Evolutionary conservation across 345 rosid species (phyloP).

Genomic region (Anastatica hierochuntica): DNA sequence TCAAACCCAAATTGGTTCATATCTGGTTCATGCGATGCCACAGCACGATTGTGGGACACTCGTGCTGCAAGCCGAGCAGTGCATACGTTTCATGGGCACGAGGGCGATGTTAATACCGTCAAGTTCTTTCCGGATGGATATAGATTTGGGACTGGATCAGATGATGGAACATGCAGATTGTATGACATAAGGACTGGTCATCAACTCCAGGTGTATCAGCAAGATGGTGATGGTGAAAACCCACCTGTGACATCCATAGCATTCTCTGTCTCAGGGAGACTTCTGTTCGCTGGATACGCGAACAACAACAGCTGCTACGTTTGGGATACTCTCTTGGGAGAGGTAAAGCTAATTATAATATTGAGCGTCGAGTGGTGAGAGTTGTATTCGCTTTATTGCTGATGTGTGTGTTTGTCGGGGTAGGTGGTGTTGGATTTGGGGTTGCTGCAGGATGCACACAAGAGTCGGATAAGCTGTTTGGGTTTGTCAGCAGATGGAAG

Average conservation of each 20-base stretch:
- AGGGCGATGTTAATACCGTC: conserved; percentile 81
- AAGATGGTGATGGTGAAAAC: conserved; percentile 38
- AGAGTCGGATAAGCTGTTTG: conserved; percentile 65
- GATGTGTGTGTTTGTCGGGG: background rate
- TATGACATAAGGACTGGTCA: conserved; percentile 95
- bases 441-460: conserved; percentile 69
- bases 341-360: conserved; percentile 35
- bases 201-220: conserved; percentile 77
- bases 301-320: conserved; percentile 65
- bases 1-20: conserved; percentile 68
- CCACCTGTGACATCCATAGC: conserved; percentile 69
- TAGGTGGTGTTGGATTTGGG: conserved; percentile 84
- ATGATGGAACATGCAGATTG: conserved; percentile 91
- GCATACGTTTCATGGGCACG: conserved; percentile 83
- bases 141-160: conserved; percentile 94
- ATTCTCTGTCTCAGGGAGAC: conserved; percentile 93
- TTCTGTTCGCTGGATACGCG: conserved; percentile 77
- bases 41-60: conserved; percentile 92
- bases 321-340: conserved; percentile 91
- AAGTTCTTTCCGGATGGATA: conserved; percentile 95
- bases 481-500: conserved; percentile 97
- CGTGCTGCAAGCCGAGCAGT: conserved; percentile 97
- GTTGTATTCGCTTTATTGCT: background rate
- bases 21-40: conserved; percentile 89
- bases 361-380: background rate